Evolutionary conservation across 371 early-diverging fungal species (phyloP).

Genomic region (Synchytrium microbalum): DNA sequence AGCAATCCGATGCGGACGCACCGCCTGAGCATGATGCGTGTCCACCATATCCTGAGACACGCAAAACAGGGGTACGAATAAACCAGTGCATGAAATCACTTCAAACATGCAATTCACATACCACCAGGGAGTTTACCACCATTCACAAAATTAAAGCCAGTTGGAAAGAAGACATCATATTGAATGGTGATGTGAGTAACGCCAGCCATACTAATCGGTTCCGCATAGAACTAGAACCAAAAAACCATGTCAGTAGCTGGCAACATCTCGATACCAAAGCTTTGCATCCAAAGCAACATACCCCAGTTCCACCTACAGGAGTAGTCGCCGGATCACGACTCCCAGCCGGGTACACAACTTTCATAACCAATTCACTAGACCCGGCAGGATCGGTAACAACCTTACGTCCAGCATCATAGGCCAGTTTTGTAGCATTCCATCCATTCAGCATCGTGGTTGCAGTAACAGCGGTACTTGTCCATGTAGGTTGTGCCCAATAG

Average conservation of each 20-base stretch:
- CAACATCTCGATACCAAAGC: too few species aligned
- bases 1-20: conserved; percentile 44
- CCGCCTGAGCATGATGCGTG: conserved; percentile 48
- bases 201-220: conserved; percentile 31
- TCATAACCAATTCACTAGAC: conserved; percentile 19
- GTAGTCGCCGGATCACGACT: conserved; percentile 35
- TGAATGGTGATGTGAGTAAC: conserved; percentile 29
- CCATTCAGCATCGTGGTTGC: background rate
- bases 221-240: conserved; percentile 30
- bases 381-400: conserved; percentile 36
- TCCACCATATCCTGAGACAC: conserved; percentile 19
- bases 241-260: background rate
- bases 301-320: conserved; percentile 41
- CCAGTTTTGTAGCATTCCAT: background rate
- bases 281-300: conserved; percentile 5
- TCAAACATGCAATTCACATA: background rate
- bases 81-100: background rate
- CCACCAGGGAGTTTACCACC: conserved; percentile 56
- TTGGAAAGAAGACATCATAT: conserved; percentile 46
- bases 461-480: background rate
- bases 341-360: conserved; percentile 34
- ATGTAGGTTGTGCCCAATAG: background rate
- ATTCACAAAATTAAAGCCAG: conserved; percentile 44
- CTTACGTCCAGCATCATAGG: conserved; percentile 7
- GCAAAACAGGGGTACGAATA: background rate